Conservation (phyloP, 2,329 filamentous ascomycete species). For the Hypoxylon sp. region DNA sequence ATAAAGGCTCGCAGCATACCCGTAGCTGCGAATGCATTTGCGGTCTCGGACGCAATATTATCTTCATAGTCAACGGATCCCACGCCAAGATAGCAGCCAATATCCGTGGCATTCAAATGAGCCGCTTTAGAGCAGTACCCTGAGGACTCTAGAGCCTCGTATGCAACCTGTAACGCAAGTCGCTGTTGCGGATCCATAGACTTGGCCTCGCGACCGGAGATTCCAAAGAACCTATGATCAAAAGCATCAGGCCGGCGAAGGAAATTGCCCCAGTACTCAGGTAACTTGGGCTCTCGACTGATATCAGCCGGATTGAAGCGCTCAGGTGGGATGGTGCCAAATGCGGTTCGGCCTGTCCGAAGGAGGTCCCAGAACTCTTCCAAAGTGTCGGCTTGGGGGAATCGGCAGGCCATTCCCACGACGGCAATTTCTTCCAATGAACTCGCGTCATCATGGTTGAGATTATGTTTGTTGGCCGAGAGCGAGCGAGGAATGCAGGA, state of each 20-base stretch:
- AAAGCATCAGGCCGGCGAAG: constrained; percentile 45
- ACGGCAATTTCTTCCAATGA: constrained; percentile 50
- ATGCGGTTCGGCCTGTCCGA: constrained; percentile 48
- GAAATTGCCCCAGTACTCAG: constrained; percentile 48
- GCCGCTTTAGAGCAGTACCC: constrained; percentile 39
- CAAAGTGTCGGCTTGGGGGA: constrained; percentile 53
- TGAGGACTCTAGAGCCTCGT: constrained; percentile 45
- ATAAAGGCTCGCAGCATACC: constrained; percentile 49
- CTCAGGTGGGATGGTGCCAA: constrained; percentile 42
- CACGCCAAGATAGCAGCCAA: constrained; percentile 58
- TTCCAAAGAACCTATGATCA: constrained; percentile 43
- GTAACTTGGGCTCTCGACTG: constrained; percentile 39
- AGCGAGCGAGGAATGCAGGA: constrained; percentile 15
- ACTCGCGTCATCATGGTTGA: not conserved
- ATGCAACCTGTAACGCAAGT: constrained; percentile 32
- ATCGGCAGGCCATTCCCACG: constrained; percentile 55
- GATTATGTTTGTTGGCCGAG: not conserved
- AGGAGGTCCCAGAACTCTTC: constrained; percentile 54
- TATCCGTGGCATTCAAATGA: constrained; percentile 11
- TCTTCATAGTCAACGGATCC: constrained; percentile 57
- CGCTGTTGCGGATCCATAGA: constrained; percentile 40
- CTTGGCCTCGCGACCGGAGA: constrained; percentile 28
- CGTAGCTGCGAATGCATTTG: constrained; percentile 43
- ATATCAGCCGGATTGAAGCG: constrained; percentile 22
- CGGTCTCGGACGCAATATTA: constrained; percentile 56